Evolutionary conservation across 2,329 filamentous ascomycete genomes (phyloP), one percentile per base, ranked within the genome.

Genomic region (Talaromyces rugulosus): DNA sequence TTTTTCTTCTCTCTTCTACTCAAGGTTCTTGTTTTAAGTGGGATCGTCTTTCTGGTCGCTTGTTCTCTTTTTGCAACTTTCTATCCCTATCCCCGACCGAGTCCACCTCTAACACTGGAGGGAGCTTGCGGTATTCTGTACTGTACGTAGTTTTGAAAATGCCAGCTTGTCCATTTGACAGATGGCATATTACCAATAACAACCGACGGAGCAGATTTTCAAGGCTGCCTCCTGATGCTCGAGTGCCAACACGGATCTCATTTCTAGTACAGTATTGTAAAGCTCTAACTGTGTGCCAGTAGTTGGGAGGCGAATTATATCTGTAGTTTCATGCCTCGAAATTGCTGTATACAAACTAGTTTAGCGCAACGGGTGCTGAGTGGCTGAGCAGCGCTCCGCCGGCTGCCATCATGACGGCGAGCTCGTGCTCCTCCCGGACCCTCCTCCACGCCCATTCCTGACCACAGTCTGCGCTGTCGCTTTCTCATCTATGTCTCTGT

Each of bases 341-440:
- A 36, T 40, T 40, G 36, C 16, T 6, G 16, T 40, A 40, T 40
- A n/a, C 36, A 40, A 40, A 40, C 36, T n/a, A 56, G 28, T 50
- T 58, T 63, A 63, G 62, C 62, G 62, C 56, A 42, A 31, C 23
- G 33, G 56, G 31, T 16, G 51, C 42, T 55, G 42, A 62, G 61
- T 62, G 62, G 62, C 62, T 63, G 62, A 59, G 59, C 56, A 27
- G 50, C n/a, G 18, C 18, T 59, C 27, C 56, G 42, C 42, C 56
- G 36, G 18, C 7, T 47, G 44, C 44, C 44, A 52, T 57, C 60
- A 18, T 42, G 36, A 51, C 60, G 61, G 58, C 61, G 54, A 61
- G 62, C 62, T 63, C 54, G 62, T 58, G 59, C 59, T 58, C 58
- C 60, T 57, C 58, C 58, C 54, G 62, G 52, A 58, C 28, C 44